Conservation (phyloP, 1,284 basidiomycete species). For the Naganishia liquefaciens region DNA sequence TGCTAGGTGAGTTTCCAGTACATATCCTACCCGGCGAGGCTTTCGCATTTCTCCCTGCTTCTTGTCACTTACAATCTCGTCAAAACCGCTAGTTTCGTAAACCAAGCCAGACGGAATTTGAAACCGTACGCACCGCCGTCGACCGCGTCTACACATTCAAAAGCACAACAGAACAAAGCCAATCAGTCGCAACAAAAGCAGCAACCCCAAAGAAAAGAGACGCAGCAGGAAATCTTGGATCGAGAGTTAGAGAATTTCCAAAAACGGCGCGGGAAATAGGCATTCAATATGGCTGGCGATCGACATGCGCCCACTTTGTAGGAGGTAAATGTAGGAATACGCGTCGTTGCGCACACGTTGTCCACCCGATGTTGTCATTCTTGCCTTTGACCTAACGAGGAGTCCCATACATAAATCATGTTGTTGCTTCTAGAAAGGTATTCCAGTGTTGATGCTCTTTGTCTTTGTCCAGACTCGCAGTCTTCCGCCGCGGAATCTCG, state of each 20-base stretch:
- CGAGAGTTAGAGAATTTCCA: conserved; percentile 21
- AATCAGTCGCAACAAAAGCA: not conserved
- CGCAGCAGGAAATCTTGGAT: conserved; percentile 24
- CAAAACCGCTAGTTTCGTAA: not conserved
- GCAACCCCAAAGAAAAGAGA: conserved; percentile 17
- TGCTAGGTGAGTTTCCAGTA: conserved; percentile 7
- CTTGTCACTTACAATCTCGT: not conserved
- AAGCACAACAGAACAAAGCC: conserved; percentile 2
- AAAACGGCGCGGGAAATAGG: conserved; percentile 19
- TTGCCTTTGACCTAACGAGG: too few relatives aligned
- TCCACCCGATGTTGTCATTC: too few relatives aligned
- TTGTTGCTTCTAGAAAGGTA: too few relatives aligned
- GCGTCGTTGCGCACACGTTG: too few relatives aligned
- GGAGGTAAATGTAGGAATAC: too few relatives aligned
- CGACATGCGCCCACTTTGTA: not conserved
- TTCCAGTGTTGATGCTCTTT: too few relatives aligned
- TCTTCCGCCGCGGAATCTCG: too few relatives aligned
- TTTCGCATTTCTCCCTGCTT: not conserved
- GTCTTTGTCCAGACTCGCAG: too few relatives aligned
- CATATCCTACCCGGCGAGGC: not conserved
- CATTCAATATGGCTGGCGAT: not conserved
- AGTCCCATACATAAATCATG: too few relatives aligned
- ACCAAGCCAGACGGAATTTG: conserved; percentile 20
- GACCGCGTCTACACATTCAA: conserved; percentile 5
- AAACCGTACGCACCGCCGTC: conserved; percentile 17